These are phyloP conservation scores for Cyberlindnera maritima DNA, from an alignment of 805 yeast genomes.

Conservation along the genomic window DNA sequence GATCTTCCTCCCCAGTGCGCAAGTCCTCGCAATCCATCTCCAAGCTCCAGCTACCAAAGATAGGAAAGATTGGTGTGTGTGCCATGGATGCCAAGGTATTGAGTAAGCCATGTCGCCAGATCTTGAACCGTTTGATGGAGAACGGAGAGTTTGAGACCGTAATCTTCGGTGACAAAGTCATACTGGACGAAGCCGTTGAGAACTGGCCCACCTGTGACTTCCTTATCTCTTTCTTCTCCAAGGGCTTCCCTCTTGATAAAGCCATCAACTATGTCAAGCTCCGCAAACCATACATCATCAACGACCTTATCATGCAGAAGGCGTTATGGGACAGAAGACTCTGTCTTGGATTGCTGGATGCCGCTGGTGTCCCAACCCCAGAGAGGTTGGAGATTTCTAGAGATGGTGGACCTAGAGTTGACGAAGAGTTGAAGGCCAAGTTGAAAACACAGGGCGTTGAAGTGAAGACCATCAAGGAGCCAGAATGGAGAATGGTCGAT, in stretches of 20 bases:
- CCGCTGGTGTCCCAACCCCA: slow-evolving; percentile 88
- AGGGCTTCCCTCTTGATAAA: slow-evolving; percentile 94
- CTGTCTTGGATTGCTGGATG: slow-evolving; percentile 74
- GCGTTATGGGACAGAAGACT: slow-evolving; percentile 96
- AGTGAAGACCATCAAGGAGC: slow-evolving; percentile 49
- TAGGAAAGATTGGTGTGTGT: slow-evolving; percentile 96
- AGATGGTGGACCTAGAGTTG: slow-evolving; percentile 94
- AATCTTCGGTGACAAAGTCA: slow-evolving; percentile 95
- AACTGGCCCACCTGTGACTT: slow-evolving; percentile 99
- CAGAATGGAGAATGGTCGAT: slow-evolving; percentile 82
- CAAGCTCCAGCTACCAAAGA: slow-evolving; percentile 53
- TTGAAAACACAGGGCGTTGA: slow-evolving; percentile 60
- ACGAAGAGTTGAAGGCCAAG: slow-evolving; percentile 59
- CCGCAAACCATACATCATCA: slow-evolving; percentile 85
- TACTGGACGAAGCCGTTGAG: slow-evolving; percentile 87
- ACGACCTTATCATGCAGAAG: slow-evolving; percentile 88
- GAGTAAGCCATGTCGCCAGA: slow-evolving; percentile 92
- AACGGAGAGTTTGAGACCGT: slow-evolving; percentile 96
- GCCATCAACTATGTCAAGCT: slow-evolving; percentile 88
- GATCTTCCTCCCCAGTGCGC: slow-evolving; percentile 18
- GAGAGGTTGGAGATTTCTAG: slow-evolving; percentile 83
- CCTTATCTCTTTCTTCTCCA: slow-evolving; percentile 87
- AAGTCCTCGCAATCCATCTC: slow-evolving; percentile 14
- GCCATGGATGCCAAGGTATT: slow-evolving; percentile 98
- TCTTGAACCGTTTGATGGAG: slow-evolving; percentile 81